Percentiles rank a stretch among this genome's conserved stretches.
phyloP scores from a whole-genome alignment of 1,284 basidiomycete species.

The Ceratobasidium sp. region DNA sequence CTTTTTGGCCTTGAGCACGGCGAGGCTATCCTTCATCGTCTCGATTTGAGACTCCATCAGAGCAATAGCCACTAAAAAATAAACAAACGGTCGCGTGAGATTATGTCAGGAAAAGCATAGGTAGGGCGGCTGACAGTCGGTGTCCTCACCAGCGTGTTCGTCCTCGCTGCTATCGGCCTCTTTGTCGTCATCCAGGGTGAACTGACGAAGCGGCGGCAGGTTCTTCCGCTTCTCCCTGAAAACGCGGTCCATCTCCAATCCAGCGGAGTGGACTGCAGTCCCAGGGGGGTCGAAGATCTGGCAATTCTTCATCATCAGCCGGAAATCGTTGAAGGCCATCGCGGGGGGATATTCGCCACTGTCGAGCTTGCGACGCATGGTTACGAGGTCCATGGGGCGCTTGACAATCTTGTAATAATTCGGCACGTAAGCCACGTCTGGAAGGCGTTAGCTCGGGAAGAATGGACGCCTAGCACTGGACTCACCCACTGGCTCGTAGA shows the following conservation, averaged over 20 bases:
- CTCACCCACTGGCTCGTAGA: conserved; percentile 92
- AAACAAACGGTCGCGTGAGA: not conserved
- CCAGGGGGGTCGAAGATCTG: conserved; percentile 91
- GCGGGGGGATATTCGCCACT: conserved; percentile 78
- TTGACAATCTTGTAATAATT: conserved; percentile 89
- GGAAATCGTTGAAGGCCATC: conserved; percentile 89
- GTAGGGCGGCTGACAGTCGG: not conserved
- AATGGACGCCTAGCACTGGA: conserved; percentile 48
- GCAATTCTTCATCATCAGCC: conserved; percentile 94
- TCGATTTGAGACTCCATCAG: conserved; percentile 79
- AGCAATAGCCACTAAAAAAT: conserved; percentile 68
- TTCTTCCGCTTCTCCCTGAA: conserved; percentile 93
- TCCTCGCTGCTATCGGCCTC: conserved; percentile 62
- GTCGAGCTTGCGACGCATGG: conserved; percentile 86
- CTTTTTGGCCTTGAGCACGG: conserved; percentile 65
- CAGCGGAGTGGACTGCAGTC: conserved; percentile 86
- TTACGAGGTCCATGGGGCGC: conserved; percentile 93
- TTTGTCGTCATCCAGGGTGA: conserved; percentile 59
- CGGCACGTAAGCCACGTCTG: conserved; percentile 63
- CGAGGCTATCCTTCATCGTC: conserved; percentile 71
- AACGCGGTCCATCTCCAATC: conserved; percentile 79
- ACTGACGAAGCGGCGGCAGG: conserved; percentile 69
- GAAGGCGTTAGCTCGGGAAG: not conserved
- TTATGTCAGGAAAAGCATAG: not conserved
- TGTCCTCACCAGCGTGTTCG: conserved; percentile 56